phyloP scores from a whole-genome alignment of 2,329 filamentous ascomycete genomes.

The Colletotrichum coccodes region DNA sequence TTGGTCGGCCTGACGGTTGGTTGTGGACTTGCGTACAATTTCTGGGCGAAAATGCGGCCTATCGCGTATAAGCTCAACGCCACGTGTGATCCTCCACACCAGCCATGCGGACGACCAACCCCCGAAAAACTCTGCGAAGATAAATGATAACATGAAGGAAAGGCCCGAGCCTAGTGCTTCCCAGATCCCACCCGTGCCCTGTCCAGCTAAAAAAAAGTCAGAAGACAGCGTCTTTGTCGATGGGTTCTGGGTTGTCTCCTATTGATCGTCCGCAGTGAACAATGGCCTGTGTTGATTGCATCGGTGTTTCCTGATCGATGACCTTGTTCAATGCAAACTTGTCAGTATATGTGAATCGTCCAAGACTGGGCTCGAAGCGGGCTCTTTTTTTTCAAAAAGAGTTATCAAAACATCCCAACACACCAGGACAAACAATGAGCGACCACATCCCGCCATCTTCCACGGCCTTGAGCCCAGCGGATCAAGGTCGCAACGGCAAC shows the following conservation, averaged over 20 bases:
- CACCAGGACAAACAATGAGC: background rate
- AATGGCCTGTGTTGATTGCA: background rate
- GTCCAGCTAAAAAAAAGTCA: too few relatives aligned
- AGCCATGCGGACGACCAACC: background rate
- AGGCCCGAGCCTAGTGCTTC: background rate
- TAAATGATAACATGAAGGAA: background rate
- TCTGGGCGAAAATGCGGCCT: background rate
- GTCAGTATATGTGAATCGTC: background rate
- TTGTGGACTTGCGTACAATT: background rate
- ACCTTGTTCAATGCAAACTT: background rate
- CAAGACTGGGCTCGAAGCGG: too few relatives aligned
- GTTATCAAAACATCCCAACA: background rate
- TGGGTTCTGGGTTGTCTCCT: background rate
- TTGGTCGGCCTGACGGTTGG: background rate
- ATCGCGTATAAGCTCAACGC: background rate
- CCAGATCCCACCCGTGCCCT: background rate
- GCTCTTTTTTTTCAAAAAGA: background rate
- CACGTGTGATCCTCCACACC: background rate
- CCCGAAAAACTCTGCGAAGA: background rate
- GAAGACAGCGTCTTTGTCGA: background rate
- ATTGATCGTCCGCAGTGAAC: background rate
- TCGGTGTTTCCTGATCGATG: background rate
- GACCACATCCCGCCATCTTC: background rate
- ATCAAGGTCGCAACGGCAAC: background rate
- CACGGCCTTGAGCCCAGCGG: background rate